These are phyloP conservation scores for Pseudocercospora vitis DNA, from an alignment of 2,329 filamentous ascomycete species.

Conservation along the genomic window DNA sequence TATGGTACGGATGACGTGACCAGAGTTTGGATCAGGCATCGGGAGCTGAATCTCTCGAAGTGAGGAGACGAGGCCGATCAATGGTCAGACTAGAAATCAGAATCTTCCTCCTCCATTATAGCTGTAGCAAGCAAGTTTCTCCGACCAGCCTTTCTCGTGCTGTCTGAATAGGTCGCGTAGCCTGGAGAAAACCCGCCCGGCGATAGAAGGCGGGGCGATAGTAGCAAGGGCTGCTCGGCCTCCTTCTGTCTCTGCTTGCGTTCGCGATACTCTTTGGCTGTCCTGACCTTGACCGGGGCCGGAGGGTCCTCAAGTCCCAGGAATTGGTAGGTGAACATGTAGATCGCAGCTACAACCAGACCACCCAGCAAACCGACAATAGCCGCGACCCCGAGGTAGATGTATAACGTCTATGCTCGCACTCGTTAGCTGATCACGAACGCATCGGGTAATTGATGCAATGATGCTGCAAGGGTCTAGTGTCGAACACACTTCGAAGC, in stretches of 20 bases:
- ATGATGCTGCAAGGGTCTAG: too few relatives aligned
- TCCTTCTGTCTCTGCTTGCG: slow-evolving; percentile 29
- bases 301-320: slow-evolving; percentile 27
- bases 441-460: too few relatives aligned
- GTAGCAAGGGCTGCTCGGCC: slow-evolving; percentile 18
- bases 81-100: slow-evolving; percentile 49
- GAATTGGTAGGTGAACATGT: slow-evolving; percentile 42
- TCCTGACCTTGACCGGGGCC: slow-evolving; percentile 23
- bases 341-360: slow-evolving; percentile 58
- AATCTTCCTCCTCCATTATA: slow-evolving; percentile 71
- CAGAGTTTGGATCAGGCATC: slow-evolving; percentile 53
- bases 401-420: slow-evolving; percentile 49
- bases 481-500: slow-evolving; percentile 58
- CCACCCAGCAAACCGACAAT: slow-evolving; percentile 67
- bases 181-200: slow-evolving; percentile 21
- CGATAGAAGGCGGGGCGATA: slow-evolving; percentile 20
- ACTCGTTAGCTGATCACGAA: not conserved
- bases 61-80: not conserved
- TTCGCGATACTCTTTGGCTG: slow-evolving; percentile 37
- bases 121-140: slow-evolving; percentile 62
- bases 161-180: slow-evolving; percentile 33
- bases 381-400: slow-evolving; percentile 65
- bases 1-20: slow-evolving; percentile 54
- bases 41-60: slow-evolving; percentile 15
- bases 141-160: slow-evolving; percentile 42